Evolutionary conservation across 2,329 filamentous ascomycete genomes (phyloP), one percentile per base, ranked within the genome.

Genomic region (Mariannaea elegans): DNA sequence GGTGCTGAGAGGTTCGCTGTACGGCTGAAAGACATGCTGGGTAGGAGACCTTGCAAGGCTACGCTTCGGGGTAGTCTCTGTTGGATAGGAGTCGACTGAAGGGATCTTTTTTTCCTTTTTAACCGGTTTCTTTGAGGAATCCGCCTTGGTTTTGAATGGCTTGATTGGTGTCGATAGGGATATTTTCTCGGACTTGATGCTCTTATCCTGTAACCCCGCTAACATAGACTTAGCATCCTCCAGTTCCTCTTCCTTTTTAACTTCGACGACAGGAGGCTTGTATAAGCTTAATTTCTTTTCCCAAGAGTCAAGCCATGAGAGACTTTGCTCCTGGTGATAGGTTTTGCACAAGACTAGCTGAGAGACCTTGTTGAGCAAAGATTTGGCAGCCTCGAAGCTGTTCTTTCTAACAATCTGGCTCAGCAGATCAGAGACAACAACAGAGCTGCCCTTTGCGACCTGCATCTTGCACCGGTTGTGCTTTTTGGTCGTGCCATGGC

Each of bases 11-110:
- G 44, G 14, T 14, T 12, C 16, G n/a, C 62, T 34, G 34, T 48
- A 72, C 9, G 47, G 49, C 13, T 65, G 59, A 12, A 72, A 71
- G 14, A 50, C 42, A 41, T 70, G 69, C n/a, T 39, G 13, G 3
- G 23, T 16, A 14, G 53, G 41, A 3, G 23, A 9, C n/a, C 58
- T 56, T 7, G 27, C 10, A 2, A 42, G 31, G 14, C 8, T n/a
- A 3, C 31, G 19, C 6, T 59, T 49, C 16, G 47, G 16, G 2
- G 32, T 4, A 24, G 12, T 18, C 29, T 47, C 21, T 44, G 38
- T 48, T 16, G 48, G 36, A 13, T 49, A 36, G 8, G 42, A 46
- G 12, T 12, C 12, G 12, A 9, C 14, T 23, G 38, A 7, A 31
- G 24, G 12, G 32, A 16, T 7, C 39, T 32, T 16, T 18, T 34